Conservation (phyloP, 192 early-diverging fungal species). For the Piromyces sp. region DNA sequence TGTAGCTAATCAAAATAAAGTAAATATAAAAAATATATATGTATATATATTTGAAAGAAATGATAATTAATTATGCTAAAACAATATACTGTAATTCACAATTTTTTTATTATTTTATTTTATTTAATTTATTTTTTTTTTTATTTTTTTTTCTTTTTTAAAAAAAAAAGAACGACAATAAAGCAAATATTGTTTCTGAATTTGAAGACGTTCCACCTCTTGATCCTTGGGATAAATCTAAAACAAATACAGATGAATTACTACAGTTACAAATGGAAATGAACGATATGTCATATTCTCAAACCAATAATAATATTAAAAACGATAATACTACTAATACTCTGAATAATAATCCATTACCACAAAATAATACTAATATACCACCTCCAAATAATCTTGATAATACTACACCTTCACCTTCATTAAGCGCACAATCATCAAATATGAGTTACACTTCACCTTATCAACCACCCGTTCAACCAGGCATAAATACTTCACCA, state of each 20-base stretch:
- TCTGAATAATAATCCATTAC: background rate
- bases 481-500: background rate
- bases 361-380: background rate
- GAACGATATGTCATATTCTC: background rate
- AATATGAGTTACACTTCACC: background rate
- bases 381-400: background rate
- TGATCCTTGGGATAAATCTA: background rate
- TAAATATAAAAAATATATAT: no score
- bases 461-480: background rate
- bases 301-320: background rate
- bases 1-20: no score
- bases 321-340: background rate
- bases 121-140: no score
- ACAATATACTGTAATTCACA: no score
- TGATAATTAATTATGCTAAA: no score
- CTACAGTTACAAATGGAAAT: background rate
- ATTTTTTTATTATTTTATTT: no score
- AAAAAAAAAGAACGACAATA: background rate
- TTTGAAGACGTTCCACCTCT: background rate
- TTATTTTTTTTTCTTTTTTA: no score
- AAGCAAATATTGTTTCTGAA: background rate
- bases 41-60: no score
- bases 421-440: background rate
- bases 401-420: background rate
- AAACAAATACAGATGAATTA: background rate